These are phyloP conservation scores for Mycena pura DNA, from an alignment of 768 basidiomycete genomes.

Conservation along the genomic window DNA sequence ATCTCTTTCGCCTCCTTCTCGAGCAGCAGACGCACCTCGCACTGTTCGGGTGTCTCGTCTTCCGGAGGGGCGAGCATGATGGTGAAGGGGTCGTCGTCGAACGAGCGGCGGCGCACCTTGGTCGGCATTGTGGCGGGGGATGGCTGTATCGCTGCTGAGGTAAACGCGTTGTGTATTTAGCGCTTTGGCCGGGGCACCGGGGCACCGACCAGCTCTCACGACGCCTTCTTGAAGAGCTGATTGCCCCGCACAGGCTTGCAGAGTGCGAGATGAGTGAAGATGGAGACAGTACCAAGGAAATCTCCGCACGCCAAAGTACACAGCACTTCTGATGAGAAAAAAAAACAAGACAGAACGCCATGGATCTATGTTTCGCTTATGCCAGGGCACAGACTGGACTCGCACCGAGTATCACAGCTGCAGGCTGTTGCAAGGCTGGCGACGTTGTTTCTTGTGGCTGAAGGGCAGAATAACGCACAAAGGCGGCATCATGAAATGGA, in stretches of 20 bases:
- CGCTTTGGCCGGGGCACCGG: not conserved
- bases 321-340: too few species aligned
- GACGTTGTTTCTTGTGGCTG: too few species aligned
- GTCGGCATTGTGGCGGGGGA: conserved; percentile 16
- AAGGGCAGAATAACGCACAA: too few species aligned
- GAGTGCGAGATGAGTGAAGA: not conserved
- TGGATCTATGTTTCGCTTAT: too few species aligned
- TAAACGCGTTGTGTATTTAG: not conserved
- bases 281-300: not conserved
- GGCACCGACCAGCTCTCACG: conserved; percentile 22
- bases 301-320: too few species aligned
- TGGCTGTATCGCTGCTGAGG: not conserved
- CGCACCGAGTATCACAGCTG: too few species aligned
- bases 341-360: too few species aligned
- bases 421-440: too few species aligned
- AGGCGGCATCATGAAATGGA: too few species aligned
- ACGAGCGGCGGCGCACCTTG: conserved; percentile 14
- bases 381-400: too few species aligned
- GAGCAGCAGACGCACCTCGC: conserved; percentile 49
- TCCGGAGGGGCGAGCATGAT: conserved; percentile 57
- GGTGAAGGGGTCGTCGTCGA: conserved; percentile 55
- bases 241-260: conserved; percentile 11
- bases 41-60: conserved; percentile 55
- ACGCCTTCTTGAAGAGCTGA: conserved; percentile 17
- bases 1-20: conserved; percentile 60